Evolutionary conservation across 2,329 filamentous ascomycete species (phyloP).

Genomic region (Akanthomyces lecanii): DNA sequence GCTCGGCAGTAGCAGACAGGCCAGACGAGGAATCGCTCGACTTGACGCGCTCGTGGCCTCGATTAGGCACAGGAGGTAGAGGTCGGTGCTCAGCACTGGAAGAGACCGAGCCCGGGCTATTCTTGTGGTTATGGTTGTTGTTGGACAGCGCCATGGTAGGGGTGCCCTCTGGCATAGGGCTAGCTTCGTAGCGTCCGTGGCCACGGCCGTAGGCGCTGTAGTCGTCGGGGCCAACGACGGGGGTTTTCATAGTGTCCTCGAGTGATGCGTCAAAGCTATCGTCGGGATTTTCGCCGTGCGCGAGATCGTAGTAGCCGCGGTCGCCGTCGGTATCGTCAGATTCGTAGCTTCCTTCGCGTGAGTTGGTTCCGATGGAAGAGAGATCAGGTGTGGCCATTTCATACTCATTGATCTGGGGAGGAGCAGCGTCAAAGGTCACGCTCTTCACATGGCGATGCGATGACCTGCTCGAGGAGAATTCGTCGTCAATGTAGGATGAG

Average conservation of each 20-base stretch:
- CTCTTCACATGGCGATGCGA: constrained; percentile 88
- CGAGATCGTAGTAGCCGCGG: constrained; percentile 57
- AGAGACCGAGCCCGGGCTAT: constrained; percentile 66
- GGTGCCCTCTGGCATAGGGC: constrained; percentile 58
- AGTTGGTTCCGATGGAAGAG: constrained; percentile 86
- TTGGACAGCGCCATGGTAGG: constrained; percentile 39
- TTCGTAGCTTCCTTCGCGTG: constrained; percentile 89
- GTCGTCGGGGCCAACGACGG: constrained; percentile 94
- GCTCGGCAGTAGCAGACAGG: constrained; percentile 68
- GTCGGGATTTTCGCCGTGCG: constrained; percentile 46
- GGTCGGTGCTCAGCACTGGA: constrained; percentile 81
- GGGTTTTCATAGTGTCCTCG: constrained; percentile 94
- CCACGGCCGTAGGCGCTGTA: constrained; percentile 56
- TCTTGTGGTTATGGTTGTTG: constrained; percentile 46
- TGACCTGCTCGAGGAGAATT: constrained; percentile 60
- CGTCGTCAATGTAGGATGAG: constrained; percentile 52
- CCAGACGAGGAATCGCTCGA: constrained; percentile 52
- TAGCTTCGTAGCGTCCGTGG: constrained; percentile 55
- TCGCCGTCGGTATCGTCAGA: constrained; percentile 73
- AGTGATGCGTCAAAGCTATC: constrained; percentile 95
- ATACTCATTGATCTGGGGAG: constrained; percentile 94
- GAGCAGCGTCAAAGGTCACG: constrained; percentile 91
- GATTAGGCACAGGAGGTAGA: constrained; percentile 75
- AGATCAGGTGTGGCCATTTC: constrained; percentile 96
- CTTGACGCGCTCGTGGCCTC: constrained; percentile 31